phyloP scores from a whole-genome alignment of 331 rosid species.

The Pyrus hybrid region DNA sequence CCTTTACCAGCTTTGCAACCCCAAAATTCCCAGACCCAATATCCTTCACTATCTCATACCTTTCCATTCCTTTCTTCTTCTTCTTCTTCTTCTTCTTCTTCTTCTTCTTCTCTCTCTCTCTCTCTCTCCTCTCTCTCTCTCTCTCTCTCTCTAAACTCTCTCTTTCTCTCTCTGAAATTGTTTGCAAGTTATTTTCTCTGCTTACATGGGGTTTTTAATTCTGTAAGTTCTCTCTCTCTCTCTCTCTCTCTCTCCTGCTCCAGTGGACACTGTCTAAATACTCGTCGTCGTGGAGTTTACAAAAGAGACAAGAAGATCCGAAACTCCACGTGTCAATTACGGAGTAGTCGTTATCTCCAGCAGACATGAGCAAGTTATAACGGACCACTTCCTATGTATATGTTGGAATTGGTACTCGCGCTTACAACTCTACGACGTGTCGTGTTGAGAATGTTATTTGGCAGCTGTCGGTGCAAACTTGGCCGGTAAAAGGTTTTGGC shows the following conservation, averaged over 20 bases:
- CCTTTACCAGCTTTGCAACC: constrained; percentile 77
- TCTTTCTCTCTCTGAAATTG: not conserved
- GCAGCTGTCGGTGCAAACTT: not conserved
- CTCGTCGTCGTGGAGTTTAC: not conserved
- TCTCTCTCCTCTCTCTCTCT: not conserved
- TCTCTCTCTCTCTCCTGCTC: not conserved
- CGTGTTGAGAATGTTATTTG: not conserved
- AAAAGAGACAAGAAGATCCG: not conserved
- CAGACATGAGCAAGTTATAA: not conserved
- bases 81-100: no score
- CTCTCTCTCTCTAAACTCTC: not conserved
- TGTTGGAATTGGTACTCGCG: not conserved
- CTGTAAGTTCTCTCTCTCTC: not conserved
- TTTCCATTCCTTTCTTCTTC: constrained; percentile 41
- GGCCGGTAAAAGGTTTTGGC: not conserved
- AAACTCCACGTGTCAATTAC: constrained; percentile 14
- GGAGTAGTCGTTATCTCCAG: constrained; percentile 13
- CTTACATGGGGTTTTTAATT: constrained; percentile 13
- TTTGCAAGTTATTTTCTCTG: not conserved
- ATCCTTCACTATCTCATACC: constrained; percentile 71
- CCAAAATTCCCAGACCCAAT: constrained; percentile 98
- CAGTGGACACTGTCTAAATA: constrained; percentile 15
- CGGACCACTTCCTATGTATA: not conserved
- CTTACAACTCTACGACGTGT: not conserved
- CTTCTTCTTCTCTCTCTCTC: not conserved